These are phyloP conservation scores for Komagataella pseudopastoris DNA, from an alignment of 805 yeast species.

Conservation along the genomic window DNA sequence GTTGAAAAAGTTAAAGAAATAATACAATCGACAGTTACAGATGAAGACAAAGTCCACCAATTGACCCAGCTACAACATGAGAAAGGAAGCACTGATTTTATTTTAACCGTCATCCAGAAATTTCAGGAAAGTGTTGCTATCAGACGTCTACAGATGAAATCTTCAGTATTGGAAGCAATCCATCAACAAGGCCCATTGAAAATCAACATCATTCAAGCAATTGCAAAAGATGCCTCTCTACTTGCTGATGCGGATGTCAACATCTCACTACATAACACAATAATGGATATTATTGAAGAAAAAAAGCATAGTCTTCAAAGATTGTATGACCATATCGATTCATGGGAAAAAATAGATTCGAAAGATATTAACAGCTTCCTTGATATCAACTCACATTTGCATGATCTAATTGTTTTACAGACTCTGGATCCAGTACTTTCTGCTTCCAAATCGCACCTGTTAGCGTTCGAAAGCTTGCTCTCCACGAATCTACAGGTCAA, in stretches of 20 bases:
- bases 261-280: neutral
- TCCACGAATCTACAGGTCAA: slow-evolving; percentile 31
- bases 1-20: neutral
- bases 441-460: slow-evolving; percentile 27
- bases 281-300: neutral
- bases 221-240: neutral
- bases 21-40: neutral
- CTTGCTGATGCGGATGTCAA: neutral
- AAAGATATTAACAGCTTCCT: neutral
- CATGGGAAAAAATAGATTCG: neutral
- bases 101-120: neutral
- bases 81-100: neutral
- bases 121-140: neutral
- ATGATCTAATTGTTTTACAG: slow-evolving; percentile 18
- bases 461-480: slow-evolving; percentile 33
- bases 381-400: slow-evolving; percentile 1
- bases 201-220: neutral
- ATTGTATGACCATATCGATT: neutral
- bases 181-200: neutral
- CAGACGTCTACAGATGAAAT: neutral
- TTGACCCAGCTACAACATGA: neutral
- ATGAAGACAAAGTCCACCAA: neutral
- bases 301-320: neutral
- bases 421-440: slow-evolving; percentile 13
- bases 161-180: neutral